Base-by-base conservation (phyloP, 306 rosid species). In the Cucurbita ficifolia region DNA sequence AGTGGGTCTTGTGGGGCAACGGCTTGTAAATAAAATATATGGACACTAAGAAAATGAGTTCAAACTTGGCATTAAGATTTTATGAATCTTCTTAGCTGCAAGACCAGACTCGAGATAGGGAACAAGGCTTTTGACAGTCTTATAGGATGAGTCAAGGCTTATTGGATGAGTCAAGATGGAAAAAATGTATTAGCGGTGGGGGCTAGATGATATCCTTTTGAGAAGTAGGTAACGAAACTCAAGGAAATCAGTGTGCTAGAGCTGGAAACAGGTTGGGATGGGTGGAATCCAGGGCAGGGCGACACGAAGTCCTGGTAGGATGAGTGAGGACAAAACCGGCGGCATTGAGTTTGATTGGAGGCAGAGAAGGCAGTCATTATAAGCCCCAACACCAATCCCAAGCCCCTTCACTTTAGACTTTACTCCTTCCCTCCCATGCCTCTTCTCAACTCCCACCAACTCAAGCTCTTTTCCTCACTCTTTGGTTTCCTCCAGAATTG, bases 311-410 rank as follows among this genome's bases (percentile, higher is more conserved):
- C 39, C 29, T 10, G 22, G 72, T 19, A 54, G 72, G 72, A 67
- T 52, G 49, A 65, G 69, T 55, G 51, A 48, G 7, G 70, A 79
- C 81, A 79, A 73, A 73, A 63, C 13, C 21, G 33, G 61, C 39
- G 43, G 61, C 39, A 38, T 57, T 8, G 57, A 54, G 16, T 78
- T 73, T 73, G 80, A 77, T 70, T 77, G 80, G 80, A 68, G 6
- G 38, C 39, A 43, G 75, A 19, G 52, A 69, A 77, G 75, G 75
- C 54, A 62, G 55, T 17, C 69, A 19, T 46, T 71, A 57, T 70
- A 56, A 76, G 56, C 60, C 48, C 75, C 13, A 45, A 45, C 76
- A 63, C 40, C 3, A 29, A 13, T 18, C 5, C n/a, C 42, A 57
- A 57, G 7, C n/a, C 42, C 18, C n/a, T 58, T 9, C 67, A 2